Evolutionary conservation across 768 basidiomycete genomes (phyloP), one percentile per base, ranked within the genome.

Genomic region (Jaapia argillacea): DNA sequence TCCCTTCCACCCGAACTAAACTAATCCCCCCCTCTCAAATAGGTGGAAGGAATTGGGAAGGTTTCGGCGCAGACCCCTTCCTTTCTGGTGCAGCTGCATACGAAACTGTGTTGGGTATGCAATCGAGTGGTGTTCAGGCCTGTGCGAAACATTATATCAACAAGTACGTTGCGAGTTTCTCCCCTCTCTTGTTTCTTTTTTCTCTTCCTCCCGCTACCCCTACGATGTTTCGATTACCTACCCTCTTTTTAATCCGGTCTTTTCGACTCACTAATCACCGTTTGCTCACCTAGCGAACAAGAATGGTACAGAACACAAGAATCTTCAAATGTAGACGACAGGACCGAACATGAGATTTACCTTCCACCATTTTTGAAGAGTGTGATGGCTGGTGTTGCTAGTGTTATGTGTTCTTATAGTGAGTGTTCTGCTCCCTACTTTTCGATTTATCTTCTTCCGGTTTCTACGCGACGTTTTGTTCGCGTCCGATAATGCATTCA

Each of bases 11-110:
- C n/a, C n/a, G n/a, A n/a, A n/a, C n/a, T n/a, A n/a, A n/a, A n/a
- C n/a, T n/a, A n/a, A n/a, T n/a, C n/a, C n/a, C n/a, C n/a, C n/a
- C n/a, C n/a, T n/a, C n/a, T n/a, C n/a, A n/a, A n/a, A n/a, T n/a
- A n/a, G n/a, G n/a, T 5, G 92, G 92, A 14, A 70, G 92, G 23
- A 90, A 92, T 60, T 94, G 89, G 87, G 92, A 94, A 68, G 89
- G 88, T n/a, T 92, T 91, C 45, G 90, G 91, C 24, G 88, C 75
- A 6, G 92, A 96, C 58, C 92, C 92, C 0, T 94, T 78, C 64
- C 66, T 94, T 13, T 54, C 75, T n/a, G 89, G 92, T 10, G 88
- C 87, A 55, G 67, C 70, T 1, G 74, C 80, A 3, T 83, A 79
- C 45, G 85, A 90, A 60, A 93, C 89, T 1, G 75, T 93, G 42